Conservation (phyloP, 305 asterid species). For the Fraxinus floribunda region DNA sequence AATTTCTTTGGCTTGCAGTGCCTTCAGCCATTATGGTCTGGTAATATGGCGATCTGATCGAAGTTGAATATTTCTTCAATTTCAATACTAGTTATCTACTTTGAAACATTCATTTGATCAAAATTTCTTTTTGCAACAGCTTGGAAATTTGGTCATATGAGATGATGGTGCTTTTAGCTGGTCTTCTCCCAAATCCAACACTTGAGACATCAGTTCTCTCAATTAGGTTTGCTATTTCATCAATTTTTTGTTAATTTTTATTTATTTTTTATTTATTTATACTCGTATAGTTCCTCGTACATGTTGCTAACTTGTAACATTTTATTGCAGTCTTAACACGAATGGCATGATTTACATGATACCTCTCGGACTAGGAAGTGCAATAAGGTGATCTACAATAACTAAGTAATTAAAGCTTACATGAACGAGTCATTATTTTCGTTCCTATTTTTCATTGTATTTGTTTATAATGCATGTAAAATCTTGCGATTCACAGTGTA, state of each 20-base stretch:
- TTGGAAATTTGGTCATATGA: slow-evolving; percentile 67
- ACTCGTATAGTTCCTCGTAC: background rate
- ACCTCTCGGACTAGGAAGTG: slow-evolving; percentile 64
- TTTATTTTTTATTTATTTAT: background rate
- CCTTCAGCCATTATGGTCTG: slow-evolving; percentile 57
- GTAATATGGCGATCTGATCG: slow-evolving; percentile 18
- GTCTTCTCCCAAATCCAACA: slow-evolving; percentile 62
- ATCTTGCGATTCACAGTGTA: slow-evolving; percentile 22
- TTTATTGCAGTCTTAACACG: slow-evolving; percentile 49
- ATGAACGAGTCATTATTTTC: background rate
- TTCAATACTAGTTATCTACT: background rate
- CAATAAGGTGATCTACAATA: slow-evolving; percentile 44
- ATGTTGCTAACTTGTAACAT: background rate
- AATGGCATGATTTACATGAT: slow-evolving; percentile 60
- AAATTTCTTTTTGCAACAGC: slow-evolving; percentile 26
- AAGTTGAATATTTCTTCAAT: background rate
- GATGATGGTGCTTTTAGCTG: slow-evolving; percentile 59
- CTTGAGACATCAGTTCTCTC: slow-evolving; percentile 64
- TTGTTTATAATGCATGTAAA: background rate
- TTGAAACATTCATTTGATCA: background rate
- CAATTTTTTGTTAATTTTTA: background rate
- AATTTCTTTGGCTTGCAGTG: slow-evolving; percentile 43
- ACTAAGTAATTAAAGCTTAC: background rate
- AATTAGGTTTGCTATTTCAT: slow-evolving; percentile 34
- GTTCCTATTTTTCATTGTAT: background rate